phyloP scores from a whole-genome alignment of 495 filamentous ascomycete genomes.

The Talaromyces trachyspermus region DNA sequence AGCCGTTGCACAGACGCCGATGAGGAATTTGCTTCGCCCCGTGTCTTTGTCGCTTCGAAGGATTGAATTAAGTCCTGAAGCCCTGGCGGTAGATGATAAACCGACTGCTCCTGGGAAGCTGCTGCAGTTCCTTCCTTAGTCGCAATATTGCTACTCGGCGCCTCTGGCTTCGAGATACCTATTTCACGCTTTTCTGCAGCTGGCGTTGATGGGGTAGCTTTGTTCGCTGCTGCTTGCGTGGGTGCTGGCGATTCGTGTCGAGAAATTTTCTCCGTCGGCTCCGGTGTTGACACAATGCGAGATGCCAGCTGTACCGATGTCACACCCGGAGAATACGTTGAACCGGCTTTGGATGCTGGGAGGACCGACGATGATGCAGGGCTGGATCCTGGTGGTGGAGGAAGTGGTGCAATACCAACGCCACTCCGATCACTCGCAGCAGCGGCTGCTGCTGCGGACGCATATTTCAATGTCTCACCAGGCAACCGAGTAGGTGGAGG shows the following conservation, averaged over 20 bases:
- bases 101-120: conserved; percentile 56
- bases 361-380: conserved; percentile 37
- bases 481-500: conserved; percentile 75
- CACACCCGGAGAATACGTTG: conserved; percentile 47
- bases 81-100: conserved; percentile 89
- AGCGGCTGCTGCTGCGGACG: conserved; percentile 89
- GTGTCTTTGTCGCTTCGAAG: conserved; percentile 75
- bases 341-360: conserved; percentile 38
- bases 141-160: conserved; percentile 28
- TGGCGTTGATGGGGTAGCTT: conserved; percentile 5
- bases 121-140: conserved; percentile 19
- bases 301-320: conserved; percentile 43
- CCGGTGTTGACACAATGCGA: conserved; percentile 6
- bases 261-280: conserved; percentile 4
- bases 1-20: conserved; percentile 63
- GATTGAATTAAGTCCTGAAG: conserved; percentile 85
- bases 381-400: conserved; percentile 69
- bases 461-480: conserved; percentile 90
- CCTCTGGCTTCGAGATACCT: conserved; percentile 17
- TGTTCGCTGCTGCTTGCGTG: conserved; percentile 20
- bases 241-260: conserved; percentile 13
- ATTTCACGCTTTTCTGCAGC: conserved; percentile 37
- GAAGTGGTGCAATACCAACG: conserved; percentile 86
- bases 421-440: conserved; percentile 83
- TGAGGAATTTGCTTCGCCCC: conserved; percentile 43